phyloP scores from a whole-genome alignment of 306 rosid genomes.

The Cucurbita pepo region DNA sequence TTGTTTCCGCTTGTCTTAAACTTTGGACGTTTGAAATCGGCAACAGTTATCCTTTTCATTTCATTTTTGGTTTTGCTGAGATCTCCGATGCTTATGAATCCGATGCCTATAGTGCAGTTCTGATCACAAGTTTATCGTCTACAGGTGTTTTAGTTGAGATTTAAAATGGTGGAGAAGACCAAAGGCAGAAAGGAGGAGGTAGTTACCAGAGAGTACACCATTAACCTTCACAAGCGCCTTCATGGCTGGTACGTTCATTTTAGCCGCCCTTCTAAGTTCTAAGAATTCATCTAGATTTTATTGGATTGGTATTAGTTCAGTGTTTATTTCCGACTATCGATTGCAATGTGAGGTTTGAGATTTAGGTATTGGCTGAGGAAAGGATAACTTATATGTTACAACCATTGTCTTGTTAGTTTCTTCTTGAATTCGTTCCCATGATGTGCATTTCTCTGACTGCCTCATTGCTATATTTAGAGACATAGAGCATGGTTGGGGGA shows the following conservation, averaged over 20 bases:
- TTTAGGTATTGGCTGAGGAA: neutral
- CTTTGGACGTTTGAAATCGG: neutral
- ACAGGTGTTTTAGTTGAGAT: neutral
- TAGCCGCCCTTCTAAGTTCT: neutral
- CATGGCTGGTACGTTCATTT: slow-evolving; percentile 23
- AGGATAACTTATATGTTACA: too few species aligned
- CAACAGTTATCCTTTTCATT: neutral
- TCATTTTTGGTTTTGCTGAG: neutral
- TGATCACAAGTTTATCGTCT: neutral
- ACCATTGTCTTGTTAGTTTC: neutral
- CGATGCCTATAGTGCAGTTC: neutral
- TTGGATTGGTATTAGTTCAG: neutral
- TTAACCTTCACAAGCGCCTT: slow-evolving; percentile 37
- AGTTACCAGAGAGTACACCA: slow-evolving; percentile 26
- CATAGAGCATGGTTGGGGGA: neutral
- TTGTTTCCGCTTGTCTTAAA: neutral
- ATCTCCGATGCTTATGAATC: neutral
- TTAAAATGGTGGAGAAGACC: slow-evolving; percentile 30
- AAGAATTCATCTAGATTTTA: neutral
- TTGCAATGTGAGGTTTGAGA: neutral
- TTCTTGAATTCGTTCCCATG: neutral
- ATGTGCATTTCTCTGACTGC: neutral
- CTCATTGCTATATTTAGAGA: neutral
- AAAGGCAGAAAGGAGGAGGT: slow-evolving; percentile 31
- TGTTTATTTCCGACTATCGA: neutral